Percentiles rank a stretch among this genome's conserved stretches.
Evolutionary conservation across 257 asterid genomes (phyloP).

Genomic region (Gardenia jasminoides): DNA sequence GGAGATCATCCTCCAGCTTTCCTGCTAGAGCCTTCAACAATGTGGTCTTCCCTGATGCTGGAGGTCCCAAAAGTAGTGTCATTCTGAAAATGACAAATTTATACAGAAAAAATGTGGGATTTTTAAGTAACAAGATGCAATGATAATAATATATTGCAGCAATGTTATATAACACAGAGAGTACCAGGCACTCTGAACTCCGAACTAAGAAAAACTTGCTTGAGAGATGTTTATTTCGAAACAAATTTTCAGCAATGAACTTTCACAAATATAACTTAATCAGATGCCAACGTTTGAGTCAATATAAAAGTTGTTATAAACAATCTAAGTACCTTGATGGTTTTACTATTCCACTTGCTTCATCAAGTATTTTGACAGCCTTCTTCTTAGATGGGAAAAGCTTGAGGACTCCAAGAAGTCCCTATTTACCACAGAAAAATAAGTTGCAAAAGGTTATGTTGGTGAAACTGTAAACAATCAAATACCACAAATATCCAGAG

Average conservation of each 20-base stretch:
- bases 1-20: constrained; percentile 52
- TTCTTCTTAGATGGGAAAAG: constrained; percentile 60
- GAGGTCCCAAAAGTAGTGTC: constrained; percentile 98
- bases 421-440: constrained; percentile 33
- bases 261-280: no score
- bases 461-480: no score
- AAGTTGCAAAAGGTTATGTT: background rate
- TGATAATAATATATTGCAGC: background rate
- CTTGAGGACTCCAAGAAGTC: constrained; percentile 48
- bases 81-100: constrained; percentile 41
- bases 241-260: background rate
- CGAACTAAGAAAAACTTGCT: background rate
- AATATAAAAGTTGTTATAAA: background rate
- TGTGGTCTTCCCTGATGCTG: constrained; percentile 83
- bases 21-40: constrained; percentile 83
- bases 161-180: background rate
- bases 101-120: constrained; percentile 7
- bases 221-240: background rate
- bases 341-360: constrained; percentile 52
- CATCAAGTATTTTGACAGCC: constrained; percentile 33
- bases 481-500: background rate
- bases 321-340: constrained; percentile 46
- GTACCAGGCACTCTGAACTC: background rate
- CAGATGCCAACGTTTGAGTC: background rate
- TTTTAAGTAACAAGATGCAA: background rate